Conservation (phyloP, 768 basidiomycete species). For the Psilocybe azurescens region DNA sequence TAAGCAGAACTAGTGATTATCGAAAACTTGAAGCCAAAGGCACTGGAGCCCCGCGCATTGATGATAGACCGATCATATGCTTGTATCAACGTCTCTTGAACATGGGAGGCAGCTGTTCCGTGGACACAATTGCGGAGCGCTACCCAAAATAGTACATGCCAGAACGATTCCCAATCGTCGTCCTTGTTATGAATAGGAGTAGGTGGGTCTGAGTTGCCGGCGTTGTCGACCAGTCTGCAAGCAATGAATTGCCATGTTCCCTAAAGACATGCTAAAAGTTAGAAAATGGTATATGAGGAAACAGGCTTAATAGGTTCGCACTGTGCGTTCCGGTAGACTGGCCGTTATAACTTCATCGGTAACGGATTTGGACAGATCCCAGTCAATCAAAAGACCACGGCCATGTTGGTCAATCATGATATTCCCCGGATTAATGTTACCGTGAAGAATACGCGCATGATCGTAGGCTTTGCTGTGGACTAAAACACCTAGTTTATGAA, state of each 20-base stretch:
- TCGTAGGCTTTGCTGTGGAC: neutral
- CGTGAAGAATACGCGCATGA: neutral
- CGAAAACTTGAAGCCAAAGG: too few relatives aligned
- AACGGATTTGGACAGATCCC: neutral
- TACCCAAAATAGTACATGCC: neutral
- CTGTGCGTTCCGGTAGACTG: neutral
- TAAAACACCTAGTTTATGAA: neutral
- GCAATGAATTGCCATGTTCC: neutral
- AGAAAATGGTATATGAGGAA: neutral
- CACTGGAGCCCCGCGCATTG: too few relatives aligned
- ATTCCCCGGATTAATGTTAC: neutral
- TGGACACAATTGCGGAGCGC: neutral
- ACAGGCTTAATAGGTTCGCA: neutral
- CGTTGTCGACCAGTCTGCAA: neutral
- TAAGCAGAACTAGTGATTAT: too few relatives aligned
- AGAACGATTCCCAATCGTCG: neutral
- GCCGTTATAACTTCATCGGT: too few relatives aligned
- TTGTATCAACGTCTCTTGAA: too few relatives aligned
- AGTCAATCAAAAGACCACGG: neutral
- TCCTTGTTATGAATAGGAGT: neutral
- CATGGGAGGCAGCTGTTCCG: neutral
- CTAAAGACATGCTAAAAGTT: neutral
- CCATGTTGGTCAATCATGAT: neutral
- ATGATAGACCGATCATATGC: too few relatives aligned
- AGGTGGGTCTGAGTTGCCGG: neutral